Evolutionary conservation across 768 basidiomycete genomes (phyloP).

Genomic region (Amanita rubescens): DNA sequence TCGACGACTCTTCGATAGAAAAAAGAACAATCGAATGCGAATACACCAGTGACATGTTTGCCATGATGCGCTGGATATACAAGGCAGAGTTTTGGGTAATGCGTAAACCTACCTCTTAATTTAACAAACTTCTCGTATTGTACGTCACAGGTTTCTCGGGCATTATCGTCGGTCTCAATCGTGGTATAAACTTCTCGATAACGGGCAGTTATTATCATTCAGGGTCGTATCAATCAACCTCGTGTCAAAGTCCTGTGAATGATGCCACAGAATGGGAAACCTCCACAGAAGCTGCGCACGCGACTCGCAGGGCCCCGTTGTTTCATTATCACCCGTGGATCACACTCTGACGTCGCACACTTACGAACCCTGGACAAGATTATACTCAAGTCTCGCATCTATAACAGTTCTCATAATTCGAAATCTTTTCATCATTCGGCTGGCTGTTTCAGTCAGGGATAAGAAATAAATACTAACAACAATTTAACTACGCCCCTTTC

Average conservation of each 20-base stretch:
- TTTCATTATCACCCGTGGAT: not conserved
- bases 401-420: too few species aligned
- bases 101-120: conserved; percentile 23
- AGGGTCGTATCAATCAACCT: conserved; percentile 3
- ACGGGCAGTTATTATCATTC: not conserved
- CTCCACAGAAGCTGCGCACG: not conserved
- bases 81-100: conserved; percentile 65
- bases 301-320: not conserved
- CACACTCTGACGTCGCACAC: not conserved
- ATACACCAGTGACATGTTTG: conserved; percentile 52
- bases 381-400: not conserved
- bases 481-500: not conserved
- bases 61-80: conserved; percentile 71
- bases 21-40: conserved; percentile 50
- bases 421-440: not conserved
- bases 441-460: not conserved
- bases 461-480: not conserved
- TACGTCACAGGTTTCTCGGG: conserved; percentile 1
- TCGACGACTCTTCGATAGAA: conserved; percentile 19
- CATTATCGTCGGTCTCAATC: not conserved
- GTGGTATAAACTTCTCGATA: not conserved
- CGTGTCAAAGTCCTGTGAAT: not conserved
- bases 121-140: not conserved
- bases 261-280: not conserved
- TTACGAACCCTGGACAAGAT: not conserved